phyloP scores from a whole-genome alignment of 441 rosid genomes.

The Euphorbia celastroides region DNA sequence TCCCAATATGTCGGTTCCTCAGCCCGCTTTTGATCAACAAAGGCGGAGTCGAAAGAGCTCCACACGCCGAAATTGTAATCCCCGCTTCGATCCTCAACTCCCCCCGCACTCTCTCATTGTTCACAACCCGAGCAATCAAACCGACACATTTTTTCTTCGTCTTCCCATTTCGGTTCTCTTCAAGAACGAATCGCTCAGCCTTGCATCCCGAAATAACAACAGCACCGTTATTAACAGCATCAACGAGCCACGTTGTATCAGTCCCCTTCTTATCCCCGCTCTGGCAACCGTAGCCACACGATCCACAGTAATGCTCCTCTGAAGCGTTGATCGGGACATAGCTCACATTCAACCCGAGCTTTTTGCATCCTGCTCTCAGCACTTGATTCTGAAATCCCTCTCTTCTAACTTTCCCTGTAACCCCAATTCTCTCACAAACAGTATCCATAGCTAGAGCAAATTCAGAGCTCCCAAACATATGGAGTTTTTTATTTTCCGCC shows the following conservation, averaged over 20 bases:
- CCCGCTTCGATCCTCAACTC: slow-evolving; percentile 61
- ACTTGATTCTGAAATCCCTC: slow-evolving; percentile 77
- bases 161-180: slow-evolving; percentile 20
- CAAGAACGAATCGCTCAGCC: slow-evolving; percentile 61
- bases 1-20: slow-evolving; percentile 61
- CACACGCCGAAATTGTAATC: slow-evolving; percentile 72
- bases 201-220: slow-evolving; percentile 77
- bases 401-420: slow-evolving; percentile 45
- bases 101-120: slow-evolving; percentile 25
- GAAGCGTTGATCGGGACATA: slow-evolving; percentile 71
- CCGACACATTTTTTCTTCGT: slow-evolving; percentile 69
- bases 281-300: slow-evolving; percentile 75
- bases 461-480: slow-evolving; percentile 41
- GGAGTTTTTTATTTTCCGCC: slow-evolving; percentile 44
- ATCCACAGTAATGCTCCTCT: slow-evolving; percentile 68
- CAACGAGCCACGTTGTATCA: slow-evolving; percentile 76
- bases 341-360: slow-evolving; percentile 50
- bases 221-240: slow-evolving; percentile 61
- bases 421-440: slow-evolving; percentile 69
- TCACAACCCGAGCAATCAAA: slow-evolving; percentile 40
- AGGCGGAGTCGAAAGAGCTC: slow-evolving; percentile 79
- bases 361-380: slow-evolving; percentile 68
- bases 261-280: slow-evolving; percentile 82
- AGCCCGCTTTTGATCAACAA: slow-evolving; percentile 75
- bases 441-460: slow-evolving; percentile 58